A percentile compares a stretch with the other conserved stretches of the same genome.
These are phyloP conservation scores for Phytopythium oedochilum DNA, from an alignment of 352 stramenopile species.

Conservation along the genomic window DNA sequence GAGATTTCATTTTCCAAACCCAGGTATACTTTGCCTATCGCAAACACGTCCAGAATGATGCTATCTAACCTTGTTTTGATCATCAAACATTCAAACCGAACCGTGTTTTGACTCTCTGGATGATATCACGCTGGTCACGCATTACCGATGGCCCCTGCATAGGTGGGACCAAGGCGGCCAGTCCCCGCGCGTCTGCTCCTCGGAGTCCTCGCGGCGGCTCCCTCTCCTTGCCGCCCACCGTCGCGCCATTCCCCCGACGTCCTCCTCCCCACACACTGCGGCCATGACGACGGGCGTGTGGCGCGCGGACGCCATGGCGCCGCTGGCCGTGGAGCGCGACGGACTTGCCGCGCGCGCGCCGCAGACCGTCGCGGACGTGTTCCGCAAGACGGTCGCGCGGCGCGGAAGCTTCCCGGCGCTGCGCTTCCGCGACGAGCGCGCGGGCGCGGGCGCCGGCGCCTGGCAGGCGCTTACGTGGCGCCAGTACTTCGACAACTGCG, in stretches of 20 bases:
- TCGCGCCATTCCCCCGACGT: no score
- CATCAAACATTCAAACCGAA: no score
- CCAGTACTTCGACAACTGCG: constrained; percentile 71
- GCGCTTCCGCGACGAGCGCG: constrained; percentile 4
- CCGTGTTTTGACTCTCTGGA: no score
- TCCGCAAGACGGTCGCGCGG: constrained; percentile 27
- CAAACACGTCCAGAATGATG: no score
- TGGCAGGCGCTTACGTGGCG: constrained; percentile 60
- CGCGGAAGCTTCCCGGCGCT: background rate
- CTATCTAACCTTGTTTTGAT: no score
- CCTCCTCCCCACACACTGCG: no score
- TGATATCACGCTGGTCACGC: no score
- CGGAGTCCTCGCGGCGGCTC: no score
- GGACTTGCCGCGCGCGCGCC: constrained; percentile 26
- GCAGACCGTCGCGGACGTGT: constrained; percentile 29
- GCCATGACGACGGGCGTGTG: constrained; percentile 1
- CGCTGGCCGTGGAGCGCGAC: constrained; percentile 6
- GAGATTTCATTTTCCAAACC: no score
- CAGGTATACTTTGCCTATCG: no score
- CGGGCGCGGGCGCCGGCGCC: constrained; percentile 24
- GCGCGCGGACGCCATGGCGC: background rate
- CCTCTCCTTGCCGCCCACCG: no score
- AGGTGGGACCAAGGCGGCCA: background rate
- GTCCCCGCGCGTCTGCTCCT: background rate
- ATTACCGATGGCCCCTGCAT: no score